These are phyloP conservation scores for Aspergillus sclerotialis DNA, from an alignment of 2,329 filamentous ascomycete genomes.

Conservation along the genomic window DNA sequence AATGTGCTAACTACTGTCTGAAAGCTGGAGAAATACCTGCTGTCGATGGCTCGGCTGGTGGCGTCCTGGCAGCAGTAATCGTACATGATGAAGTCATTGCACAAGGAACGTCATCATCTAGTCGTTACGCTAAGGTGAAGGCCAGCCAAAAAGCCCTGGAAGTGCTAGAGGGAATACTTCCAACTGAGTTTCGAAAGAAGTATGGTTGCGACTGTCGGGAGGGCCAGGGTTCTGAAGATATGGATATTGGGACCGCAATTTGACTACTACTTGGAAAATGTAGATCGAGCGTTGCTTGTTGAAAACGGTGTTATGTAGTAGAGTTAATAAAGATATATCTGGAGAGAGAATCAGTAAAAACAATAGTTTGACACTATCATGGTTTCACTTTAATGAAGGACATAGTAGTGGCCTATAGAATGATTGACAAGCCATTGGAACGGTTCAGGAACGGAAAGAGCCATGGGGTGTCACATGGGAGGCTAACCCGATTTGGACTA, in stretches of 20 bases:
- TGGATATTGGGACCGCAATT: conserved; percentile 23
- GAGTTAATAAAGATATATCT: neutral
- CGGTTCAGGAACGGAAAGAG: conserved; percentile 3
- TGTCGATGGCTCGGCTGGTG: conserved; percentile 39
- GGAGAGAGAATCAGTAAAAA: neutral
- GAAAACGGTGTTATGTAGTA: conserved; percentile 1
- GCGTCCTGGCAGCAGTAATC: conserved; percentile 64
- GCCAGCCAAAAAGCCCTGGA: conserved; percentile 36
- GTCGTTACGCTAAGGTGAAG: conserved; percentile 64
- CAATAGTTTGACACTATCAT: neutral
- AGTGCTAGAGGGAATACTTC: conserved; percentile 42
- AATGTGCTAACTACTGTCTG: conserved; percentile 54
- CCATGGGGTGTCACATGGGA: conserved; percentile 4
- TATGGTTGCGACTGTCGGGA: conserved; percentile 59
- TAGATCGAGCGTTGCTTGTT: neutral
- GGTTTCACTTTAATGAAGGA: neutral
- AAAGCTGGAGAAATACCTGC: conserved; percentile 39
- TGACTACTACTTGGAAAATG: conserved; percentile 8
- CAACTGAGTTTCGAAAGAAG: conserved; percentile 52
- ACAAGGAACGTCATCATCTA: conserved; percentile 54
- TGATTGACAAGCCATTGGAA: neutral
- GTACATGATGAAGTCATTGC: conserved; percentile 67
- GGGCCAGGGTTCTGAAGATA: conserved; percentile 4
- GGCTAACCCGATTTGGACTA: conserved; percentile 6
- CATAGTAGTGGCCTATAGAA: neutral